These are phyloP conservation scores for Amborella trichopoda DNA, from an alignment of 164 flowering plant genomes.

Conservation along the genomic window DNA sequence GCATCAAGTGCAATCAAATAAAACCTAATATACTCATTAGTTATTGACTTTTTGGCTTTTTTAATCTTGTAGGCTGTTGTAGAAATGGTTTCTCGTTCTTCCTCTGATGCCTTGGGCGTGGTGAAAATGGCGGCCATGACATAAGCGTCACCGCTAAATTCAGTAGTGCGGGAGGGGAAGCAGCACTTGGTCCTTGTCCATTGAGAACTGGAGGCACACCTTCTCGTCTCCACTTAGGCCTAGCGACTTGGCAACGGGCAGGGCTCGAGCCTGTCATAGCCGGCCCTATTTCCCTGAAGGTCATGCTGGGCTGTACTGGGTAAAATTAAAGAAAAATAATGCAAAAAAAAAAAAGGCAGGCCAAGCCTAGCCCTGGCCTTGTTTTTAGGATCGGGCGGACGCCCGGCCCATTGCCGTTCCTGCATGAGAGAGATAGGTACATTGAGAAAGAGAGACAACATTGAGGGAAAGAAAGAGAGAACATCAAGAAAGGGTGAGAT, in stretches of 20 bases:
- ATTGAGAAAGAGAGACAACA: no score
- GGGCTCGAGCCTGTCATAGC: no score
- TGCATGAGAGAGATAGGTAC: no score
- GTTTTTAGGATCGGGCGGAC: no score
- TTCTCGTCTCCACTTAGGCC: slow-evolving; percentile 20
- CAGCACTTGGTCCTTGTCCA: slow-evolving; percentile 32
- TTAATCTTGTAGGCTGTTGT: slow-evolving; percentile 22
- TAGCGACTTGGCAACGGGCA: slow-evolving; percentile 27
- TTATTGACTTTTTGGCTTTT: slow-evolving; percentile 26
- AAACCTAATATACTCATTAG: slow-evolving; percentile 22
- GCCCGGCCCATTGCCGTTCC: no score
- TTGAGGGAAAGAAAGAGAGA: no score
- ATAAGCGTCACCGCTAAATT: slow-evolving; percentile 37
- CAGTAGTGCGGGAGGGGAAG: slow-evolving; percentile 24
- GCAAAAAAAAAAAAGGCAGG: no score
- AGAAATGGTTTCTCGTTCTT: slow-evolving; percentile 11
- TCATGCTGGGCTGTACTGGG: no score
- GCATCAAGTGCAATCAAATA: slow-evolving; percentile 29
- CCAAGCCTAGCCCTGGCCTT: no score
- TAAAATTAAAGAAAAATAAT: no score
- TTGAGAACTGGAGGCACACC: slow-evolving; percentile 40
- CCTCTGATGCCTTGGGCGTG: slow-evolving; percentile 22
- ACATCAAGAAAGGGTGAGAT: no score
- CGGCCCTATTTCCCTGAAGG: no score
- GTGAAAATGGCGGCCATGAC: slow-evolving; percentile 29